Conservation (phyloP, 2,329 filamentous ascomycete genomes). For the Allantophomopsis cytisporea region DNA sequence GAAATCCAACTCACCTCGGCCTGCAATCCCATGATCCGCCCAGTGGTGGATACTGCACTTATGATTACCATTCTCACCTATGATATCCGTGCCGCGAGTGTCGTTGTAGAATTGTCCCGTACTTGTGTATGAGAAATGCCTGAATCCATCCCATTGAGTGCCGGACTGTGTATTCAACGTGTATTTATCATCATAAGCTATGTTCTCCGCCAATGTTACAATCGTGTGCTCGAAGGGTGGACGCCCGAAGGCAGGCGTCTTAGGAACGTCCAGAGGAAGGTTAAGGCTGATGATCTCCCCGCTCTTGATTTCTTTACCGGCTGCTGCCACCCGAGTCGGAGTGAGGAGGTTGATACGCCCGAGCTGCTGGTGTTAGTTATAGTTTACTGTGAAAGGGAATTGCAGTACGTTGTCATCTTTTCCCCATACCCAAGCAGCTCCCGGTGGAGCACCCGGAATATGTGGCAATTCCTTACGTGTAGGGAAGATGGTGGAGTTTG, state of each 20-base stretch:
- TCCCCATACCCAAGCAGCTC: slow-evolving; percentile 19
- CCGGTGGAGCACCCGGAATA: slow-evolving; percentile 14
- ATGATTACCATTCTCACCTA: slow-evolving; percentile 10
- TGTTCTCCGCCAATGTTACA: slow-evolving; percentile 9
- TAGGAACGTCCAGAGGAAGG: slow-evolving; percentile 16
- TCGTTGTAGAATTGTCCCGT: slow-evolving; percentile 15
- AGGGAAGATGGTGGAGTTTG: slow-evolving; percentile 16
- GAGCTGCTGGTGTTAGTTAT: slow-evolving; percentile 11
- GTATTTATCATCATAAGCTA: slow-evolving; percentile 47
- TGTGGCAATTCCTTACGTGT: slow-evolving; percentile 13
- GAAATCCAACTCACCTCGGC: slow-evolving; percentile 20
- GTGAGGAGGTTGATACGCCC: slow-evolving; percentile 33
- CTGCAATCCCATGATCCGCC: slow-evolving; percentile 33
- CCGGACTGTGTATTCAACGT: slow-evolving; percentile 43
- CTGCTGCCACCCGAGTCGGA: slow-evolving; percentile 23
- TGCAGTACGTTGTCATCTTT: slow-evolving; percentile 13
- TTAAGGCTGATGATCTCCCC: slow-evolving; percentile 26
- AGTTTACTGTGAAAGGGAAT: not conserved
- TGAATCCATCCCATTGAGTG: slow-evolving; percentile 42
- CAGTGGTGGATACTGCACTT: slow-evolving; percentile 18
- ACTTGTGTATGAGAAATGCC: slow-evolving; percentile 21
- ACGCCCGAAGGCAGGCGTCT: slow-evolving; percentile 21
- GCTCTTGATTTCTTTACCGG: slow-evolving; percentile 25
- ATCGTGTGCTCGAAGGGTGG: slow-evolving; percentile 19
- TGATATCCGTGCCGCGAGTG: slow-evolving; percentile 13